Conservation (phyloP, 2,329 filamentous ascomycete species). For the Trichoderma sp. region DNA sequence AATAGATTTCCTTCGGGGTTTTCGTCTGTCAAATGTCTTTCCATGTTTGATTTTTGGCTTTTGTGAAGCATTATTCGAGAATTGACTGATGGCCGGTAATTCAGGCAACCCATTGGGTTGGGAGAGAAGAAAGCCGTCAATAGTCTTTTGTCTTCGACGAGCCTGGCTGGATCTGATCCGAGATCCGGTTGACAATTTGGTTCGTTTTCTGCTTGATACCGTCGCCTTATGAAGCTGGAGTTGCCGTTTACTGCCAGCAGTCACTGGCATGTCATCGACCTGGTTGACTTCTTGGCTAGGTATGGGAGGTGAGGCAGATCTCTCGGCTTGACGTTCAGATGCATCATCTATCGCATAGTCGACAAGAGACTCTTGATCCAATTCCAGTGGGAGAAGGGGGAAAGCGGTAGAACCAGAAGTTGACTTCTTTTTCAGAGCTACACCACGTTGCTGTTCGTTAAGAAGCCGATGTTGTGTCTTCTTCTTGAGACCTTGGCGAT, state of each 20-base stretch:
- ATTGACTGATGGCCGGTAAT: background rate
- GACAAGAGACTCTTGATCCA: constrained; percentile 50
- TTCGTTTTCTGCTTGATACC: constrained; percentile 33
- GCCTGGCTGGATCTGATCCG: constrained; percentile 32
- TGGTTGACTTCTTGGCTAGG: background rate
- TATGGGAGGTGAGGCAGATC: background rate
- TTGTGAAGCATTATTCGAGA: background rate
- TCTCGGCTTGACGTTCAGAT: background rate
- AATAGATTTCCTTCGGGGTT: constrained; percentile 34
- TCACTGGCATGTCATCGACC: constrained; percentile 45
- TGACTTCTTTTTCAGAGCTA: constrained; percentile 51
- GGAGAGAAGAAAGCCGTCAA: constrained; percentile 39
- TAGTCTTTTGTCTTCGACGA: constrained; percentile 39
- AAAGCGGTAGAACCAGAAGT: constrained; percentile 36
- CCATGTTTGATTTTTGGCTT: background rate
- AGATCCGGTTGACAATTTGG: constrained; percentile 4
- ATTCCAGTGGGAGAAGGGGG: constrained; percentile 48
- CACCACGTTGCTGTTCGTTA: constrained; percentile 50
- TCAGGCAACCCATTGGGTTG: background rate
- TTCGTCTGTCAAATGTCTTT: constrained; percentile 30
- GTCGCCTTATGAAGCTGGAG: constrained; percentile 37
- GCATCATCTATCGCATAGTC: constrained; percentile 37
- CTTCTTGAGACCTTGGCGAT: constrained; percentile 37
- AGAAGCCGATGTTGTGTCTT: constrained; percentile 42
- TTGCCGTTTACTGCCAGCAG: constrained; percentile 48